Percentiles rank a stretch among this genome's conserved stretches.
phyloP scores from a whole-genome alignment of 495 filamentous ascomycete genomes.

The Penicillium manginii region DNA sequence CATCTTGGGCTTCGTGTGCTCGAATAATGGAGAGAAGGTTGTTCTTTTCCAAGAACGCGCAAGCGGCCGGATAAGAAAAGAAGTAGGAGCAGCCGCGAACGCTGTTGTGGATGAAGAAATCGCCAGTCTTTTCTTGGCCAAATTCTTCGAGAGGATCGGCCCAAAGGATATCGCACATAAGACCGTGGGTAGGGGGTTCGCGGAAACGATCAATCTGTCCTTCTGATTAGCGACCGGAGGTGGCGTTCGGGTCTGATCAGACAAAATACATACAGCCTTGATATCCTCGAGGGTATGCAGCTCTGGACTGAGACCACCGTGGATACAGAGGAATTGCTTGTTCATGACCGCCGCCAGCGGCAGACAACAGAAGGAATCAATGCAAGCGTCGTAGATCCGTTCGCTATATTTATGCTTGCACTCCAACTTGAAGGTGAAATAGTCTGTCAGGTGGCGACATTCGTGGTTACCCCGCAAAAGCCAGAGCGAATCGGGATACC shows the following conservation, averaged over 20 bases:
- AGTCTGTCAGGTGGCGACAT: conserved; percentile 97
- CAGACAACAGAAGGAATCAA: conserved; percentile 94
- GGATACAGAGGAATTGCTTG: conserved; percentile 99
- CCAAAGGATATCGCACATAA: conserved; percentile 99
- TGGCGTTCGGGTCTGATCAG: background rate
- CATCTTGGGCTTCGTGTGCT: conserved; percentile 98
- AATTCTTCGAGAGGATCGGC: conserved; percentile 99
- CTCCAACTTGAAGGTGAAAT: conserved; percentile 99
- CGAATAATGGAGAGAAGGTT: conserved; percentile 96
- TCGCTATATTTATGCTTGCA: conserved; percentile 99
- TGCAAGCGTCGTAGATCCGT: conserved; percentile 93
- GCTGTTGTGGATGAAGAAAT: conserved; percentile 97
- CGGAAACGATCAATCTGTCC: conserved; percentile 93
- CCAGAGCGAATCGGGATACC: conserved; percentile 98
- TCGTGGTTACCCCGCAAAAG: conserved; percentile 96
- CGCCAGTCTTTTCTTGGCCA: conserved; percentile 95
- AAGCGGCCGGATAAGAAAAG: conserved; percentile 98
- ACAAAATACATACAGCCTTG: conserved; percentile 65
- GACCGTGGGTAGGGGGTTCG: conserved; percentile 92
- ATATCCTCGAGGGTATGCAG: conserved; percentile 94
- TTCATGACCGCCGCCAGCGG: conserved; percentile 98
- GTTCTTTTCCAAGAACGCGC: conserved; percentile 97
- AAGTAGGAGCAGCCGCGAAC: conserved; percentile 99
- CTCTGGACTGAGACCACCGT: conserved; percentile 94
- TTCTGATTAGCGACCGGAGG: background rate